These are phyloP conservation scores for Neospermospora avenae DNA, from an alignment of 2,329 filamentous ascomycete species.

Conservation along the genomic window DNA sequence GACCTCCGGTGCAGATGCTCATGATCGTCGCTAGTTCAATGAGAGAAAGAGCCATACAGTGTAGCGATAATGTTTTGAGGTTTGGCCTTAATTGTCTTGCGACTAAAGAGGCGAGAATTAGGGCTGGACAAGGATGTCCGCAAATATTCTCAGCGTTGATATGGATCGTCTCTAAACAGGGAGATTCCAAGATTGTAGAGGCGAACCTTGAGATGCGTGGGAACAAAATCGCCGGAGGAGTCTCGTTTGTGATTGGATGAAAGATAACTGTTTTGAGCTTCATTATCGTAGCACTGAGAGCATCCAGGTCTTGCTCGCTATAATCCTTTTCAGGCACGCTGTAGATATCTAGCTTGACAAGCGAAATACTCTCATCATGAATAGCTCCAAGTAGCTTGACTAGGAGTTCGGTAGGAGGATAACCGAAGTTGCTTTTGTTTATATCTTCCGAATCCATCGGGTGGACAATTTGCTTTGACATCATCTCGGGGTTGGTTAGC, in stretches of 20 bases:
- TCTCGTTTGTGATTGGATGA: not conserved
- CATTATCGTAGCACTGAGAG: not conserved
- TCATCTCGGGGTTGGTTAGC: not conserved
- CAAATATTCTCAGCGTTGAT: not conserved
- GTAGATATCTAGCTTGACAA: not conserved
- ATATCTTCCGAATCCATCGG: not conserved
- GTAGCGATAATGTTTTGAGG: not conserved
- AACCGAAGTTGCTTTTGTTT: not conserved
- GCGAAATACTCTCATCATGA: not conserved
- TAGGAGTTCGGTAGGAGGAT: not conserved
- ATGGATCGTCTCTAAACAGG: not conserved
- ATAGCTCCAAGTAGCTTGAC: not conserved
- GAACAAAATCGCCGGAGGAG: not conserved
- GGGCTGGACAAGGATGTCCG: not conserved
- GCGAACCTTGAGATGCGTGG: not conserved
- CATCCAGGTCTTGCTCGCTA: not conserved
- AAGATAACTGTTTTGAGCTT: not conserved
- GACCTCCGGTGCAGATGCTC: not conserved
- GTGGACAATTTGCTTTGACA: not conserved
- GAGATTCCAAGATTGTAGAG: not conserved
- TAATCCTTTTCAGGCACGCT: not conserved
- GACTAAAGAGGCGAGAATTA: not conserved
- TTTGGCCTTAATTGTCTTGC: not conserved
- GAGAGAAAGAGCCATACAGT: not conserved
- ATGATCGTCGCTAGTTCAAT: not conserved